A percentile compares a stretch with the other conserved stretches of the same genome.
Conservation (phyloP, 352 stramenopile species). For the Globisporangium ultimum region DNA sequence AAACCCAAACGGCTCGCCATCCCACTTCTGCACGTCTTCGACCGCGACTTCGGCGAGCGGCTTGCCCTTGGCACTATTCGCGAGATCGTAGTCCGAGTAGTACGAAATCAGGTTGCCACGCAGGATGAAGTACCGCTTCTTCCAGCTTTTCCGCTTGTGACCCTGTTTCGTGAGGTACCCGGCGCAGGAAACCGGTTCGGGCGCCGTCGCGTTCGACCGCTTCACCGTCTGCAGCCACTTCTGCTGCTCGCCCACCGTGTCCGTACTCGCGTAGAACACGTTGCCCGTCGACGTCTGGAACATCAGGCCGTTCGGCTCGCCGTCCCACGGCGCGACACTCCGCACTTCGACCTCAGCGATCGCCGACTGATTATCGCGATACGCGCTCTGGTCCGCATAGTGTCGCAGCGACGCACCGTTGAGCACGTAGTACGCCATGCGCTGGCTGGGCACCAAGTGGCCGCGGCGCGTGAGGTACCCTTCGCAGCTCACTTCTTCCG, state of each 20-base stretch:
- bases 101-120: conserved; percentile 75
- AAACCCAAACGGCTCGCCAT: conserved; percentile 84
- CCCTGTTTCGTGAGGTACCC: conserved; percentile 89
- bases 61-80: conserved; percentile 78
- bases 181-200: conserved; percentile 73
- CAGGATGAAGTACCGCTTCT: conserved; percentile 88
- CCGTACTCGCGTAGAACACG: conserved; percentile 82
- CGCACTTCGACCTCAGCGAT: conserved; percentile 84
- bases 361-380: conserved; percentile 81
- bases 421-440: conserved; percentile 84
- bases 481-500: conserved; percentile 83
- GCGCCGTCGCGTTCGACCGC: conserved; percentile 62
- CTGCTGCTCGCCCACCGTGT: conserved; percentile 73
- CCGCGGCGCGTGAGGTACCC: conserved; percentile 84
- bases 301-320: conserved; percentile 79
- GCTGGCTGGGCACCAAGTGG: conserved; percentile 84
- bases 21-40: conserved; percentile 83
- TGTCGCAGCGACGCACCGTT: conserved; percentile 80
- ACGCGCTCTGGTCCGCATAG: conserved; percentile 79
- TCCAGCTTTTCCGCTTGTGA: conserved; percentile 90
- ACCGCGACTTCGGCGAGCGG: conserved; percentile 76
- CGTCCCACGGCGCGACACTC: conserved; percentile 73
- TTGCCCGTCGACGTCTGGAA: conserved; percentile 83
- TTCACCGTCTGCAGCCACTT: conserved; percentile 80
- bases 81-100: conserved; percentile 85